These are phyloP conservation scores for Pelargonium myrrhifolium DNA, from an alignment of 441 rosid genomes.

Conservation along the genomic window DNA sequence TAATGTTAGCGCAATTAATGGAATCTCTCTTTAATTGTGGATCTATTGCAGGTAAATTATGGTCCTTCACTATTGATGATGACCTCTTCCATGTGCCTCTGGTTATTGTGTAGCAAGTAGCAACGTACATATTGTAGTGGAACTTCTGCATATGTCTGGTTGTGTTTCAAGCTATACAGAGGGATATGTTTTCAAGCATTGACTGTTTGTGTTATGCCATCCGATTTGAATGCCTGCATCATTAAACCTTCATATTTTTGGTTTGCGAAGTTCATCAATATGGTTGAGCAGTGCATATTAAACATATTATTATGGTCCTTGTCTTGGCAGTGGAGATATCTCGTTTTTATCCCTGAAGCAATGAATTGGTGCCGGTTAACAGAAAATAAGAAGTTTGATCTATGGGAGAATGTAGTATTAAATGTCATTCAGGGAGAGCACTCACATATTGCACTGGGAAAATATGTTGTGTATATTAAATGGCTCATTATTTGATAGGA, in stretches of 20 bases:
- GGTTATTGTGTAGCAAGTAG: conserved; percentile 25
- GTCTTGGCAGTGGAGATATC: conserved; percentile 14
- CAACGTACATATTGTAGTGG: conserved; percentile 23
- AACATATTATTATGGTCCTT: conserved; percentile 11
- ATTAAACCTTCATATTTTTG: conserved; percentile 11
- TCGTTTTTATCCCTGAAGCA: conserved; percentile 15
- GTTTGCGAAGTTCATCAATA: conserved; percentile 14
- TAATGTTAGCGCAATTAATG: conserved; percentile 3
- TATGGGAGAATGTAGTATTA: conserved; percentile 11
- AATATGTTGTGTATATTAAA: conserved; percentile 1
- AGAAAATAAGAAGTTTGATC: conserved; percentile 12
- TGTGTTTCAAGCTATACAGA: conserved; percentile 17
- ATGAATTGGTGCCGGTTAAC: conserved; percentile 13
- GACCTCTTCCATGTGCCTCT: conserved; percentile 31
- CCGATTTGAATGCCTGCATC: conserved; percentile 19
- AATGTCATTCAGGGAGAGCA: conserved; percentile 6
- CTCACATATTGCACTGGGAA: conserved; percentile 1
- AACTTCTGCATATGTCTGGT: conserved; percentile 15
- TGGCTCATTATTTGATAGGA: conserved; percentile 17
- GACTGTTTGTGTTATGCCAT: conserved; percentile 13
- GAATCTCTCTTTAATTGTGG: conserved; percentile 5
- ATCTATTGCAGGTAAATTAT: conserved; percentile 43
- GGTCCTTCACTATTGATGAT: conserved; percentile 27
- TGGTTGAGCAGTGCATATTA: conserved; percentile 11
- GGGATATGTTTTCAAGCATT: conserved; percentile 19